phyloP scores from a whole-genome alignment of 2,329 filamentous ascomycete species.

The Alternaria burnsii region DNA sequence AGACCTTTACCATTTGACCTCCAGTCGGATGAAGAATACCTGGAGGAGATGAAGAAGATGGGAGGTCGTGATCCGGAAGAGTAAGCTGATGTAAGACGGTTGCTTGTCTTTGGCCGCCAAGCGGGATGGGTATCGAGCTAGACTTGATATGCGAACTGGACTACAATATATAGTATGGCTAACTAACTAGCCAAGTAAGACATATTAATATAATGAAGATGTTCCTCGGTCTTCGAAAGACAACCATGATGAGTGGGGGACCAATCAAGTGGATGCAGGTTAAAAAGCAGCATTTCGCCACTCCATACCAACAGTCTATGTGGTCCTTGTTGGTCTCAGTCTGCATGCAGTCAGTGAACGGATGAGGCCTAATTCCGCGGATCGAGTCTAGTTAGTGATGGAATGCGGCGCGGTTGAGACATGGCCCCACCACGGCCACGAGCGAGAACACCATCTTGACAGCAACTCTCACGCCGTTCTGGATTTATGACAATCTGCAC shows the following conservation, averaged over 20 bases:
- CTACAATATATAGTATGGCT: background rate
- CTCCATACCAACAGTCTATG: background rate
- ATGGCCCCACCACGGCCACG: constrained; percentile 1
- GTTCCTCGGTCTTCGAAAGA: background rate
- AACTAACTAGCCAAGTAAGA: background rate
- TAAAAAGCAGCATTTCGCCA: background rate
- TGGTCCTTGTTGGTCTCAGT: background rate
- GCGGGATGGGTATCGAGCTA: background rate
- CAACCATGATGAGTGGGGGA: background rate
- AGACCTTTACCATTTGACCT: constrained; percentile 61
- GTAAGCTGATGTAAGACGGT: constrained; percentile 20
- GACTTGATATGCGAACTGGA: background rate
- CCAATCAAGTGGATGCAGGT: background rate
- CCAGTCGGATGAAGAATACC: constrained; percentile 61
- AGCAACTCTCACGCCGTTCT: background rate
- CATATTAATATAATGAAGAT: background rate
- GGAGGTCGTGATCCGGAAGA: constrained; percentile 56
- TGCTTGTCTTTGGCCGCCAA: background rate
- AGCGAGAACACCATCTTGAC: background rate
- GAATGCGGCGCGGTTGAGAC: constrained; percentile 6
- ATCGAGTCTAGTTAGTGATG: background rate
- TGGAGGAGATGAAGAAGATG: constrained; percentile 52
- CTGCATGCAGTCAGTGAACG: background rate
- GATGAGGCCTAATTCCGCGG: background rate
- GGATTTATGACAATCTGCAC: background rate